Base-by-base conservation (phyloP, 2,329 filamentous ascomycete species). In the Penicillium sp. region DNA sequence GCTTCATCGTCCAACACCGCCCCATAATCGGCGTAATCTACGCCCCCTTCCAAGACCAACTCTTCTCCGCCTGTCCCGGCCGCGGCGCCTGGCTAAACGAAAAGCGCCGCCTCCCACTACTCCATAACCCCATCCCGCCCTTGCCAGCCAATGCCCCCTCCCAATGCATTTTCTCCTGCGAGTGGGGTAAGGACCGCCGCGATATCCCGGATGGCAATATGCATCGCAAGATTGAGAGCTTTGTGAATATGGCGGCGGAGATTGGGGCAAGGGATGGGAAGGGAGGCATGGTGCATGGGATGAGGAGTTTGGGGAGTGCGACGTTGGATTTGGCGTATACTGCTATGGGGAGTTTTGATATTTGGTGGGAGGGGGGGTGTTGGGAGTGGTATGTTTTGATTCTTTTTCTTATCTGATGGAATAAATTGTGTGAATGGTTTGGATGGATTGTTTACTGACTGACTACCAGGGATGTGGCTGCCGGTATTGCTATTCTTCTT, bases 321-420 rank as follows among this genome's bases (percentile, higher is more conserved):
- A 91, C 90, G 1, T 73, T 93, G 58, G 90, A 92, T 75, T 76
- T 93, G 53, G 90, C 89, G 0, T 93, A 92, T 73, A 86, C 87
- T 10, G 90, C 91, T 13, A 90, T 90, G 84, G 90, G 90, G 0
- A 82, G 87, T 0, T 88, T 92, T 67, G 90, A 93, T 76, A 91
- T 92, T 12, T 92, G 90, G 90, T 93, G 90, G 90, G 90, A 93
- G 73, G 90, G 89, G 3, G 90, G 90, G 0, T 92, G 89, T 70
- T 92, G 90, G 90, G 91, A 92, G 76, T 93, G 90, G 88, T 88
- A 22, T 22, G 10, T 38, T 59, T 40, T 40, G 7, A 42, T 58
- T 28, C n/a, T 35, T 4, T 44, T 51, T 6, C 10, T 47, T 13
- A 45, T 37, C 35, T 17, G 26, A 26, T 26, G 3, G 26, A 10